Conservation (phyloP, 2,329 filamentous ascomycete genomes). For the Knufia fluminis region DNA sequence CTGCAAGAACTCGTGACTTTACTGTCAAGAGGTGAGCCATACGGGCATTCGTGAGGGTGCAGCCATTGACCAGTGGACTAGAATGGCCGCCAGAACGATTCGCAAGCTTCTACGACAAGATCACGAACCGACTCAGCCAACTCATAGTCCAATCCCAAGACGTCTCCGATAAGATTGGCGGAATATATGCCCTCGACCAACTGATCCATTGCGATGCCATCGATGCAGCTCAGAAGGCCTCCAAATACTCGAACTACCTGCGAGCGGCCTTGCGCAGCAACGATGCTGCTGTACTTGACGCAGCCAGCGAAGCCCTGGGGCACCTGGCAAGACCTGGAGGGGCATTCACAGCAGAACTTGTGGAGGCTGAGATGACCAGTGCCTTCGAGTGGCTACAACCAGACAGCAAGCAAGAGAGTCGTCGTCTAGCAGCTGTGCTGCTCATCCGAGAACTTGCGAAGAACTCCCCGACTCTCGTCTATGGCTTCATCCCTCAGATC, state of each 20-base stretch:
- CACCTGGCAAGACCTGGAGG: constrained; percentile 87
- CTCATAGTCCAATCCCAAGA: constrained; percentile 81
- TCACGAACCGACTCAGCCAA: constrained; percentile 56
- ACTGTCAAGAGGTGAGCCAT: constrained; percentile 36
- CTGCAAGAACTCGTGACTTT: constrained; percentile 38
- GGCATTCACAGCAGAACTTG: constrained; percentile 85
- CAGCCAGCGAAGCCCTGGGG: constrained; percentile 79
- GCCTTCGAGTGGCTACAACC: constrained; percentile 95
- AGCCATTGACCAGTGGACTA: constrained; percentile 26
- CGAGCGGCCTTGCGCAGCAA: constrained; percentile 81
- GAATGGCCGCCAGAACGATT: constrained; percentile 79
- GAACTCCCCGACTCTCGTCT: constrained; percentile 91
- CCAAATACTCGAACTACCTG: constrained; percentile 84
- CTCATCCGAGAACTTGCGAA: constrained; percentile 82
- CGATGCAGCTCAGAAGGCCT: constrained; percentile 86
- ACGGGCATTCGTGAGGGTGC: neutral
- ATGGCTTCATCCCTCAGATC: constrained; percentile 87
- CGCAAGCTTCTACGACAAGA: constrained; percentile 56
- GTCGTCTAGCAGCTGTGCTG: constrained; percentile 85
- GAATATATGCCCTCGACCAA: constrained; percentile 81
- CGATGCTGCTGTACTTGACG: constrained; percentile 82
- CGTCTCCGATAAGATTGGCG: constrained; percentile 78
- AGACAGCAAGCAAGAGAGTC: constrained; percentile 75
- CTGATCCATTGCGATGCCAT: constrained; percentile 95
- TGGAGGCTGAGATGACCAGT: constrained; percentile 93